These are phyloP conservation scores for Ceratocystis diversiconidia DNA, from an alignment of 2,329 filamentous ascomycete genomes.

Conservation along the genomic window DNA sequence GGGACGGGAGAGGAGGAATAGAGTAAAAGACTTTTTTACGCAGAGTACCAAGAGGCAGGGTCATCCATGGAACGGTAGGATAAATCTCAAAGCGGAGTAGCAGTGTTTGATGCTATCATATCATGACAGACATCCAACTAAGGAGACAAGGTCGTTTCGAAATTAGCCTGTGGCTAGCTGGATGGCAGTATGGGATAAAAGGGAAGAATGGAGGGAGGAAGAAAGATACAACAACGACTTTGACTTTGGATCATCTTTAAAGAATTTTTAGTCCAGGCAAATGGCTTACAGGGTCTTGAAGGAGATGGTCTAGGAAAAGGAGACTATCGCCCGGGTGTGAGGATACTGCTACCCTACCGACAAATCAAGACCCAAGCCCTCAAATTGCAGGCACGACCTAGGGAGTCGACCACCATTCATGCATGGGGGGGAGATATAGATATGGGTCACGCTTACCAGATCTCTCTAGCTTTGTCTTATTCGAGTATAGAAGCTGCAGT, in stretches of 20 bases:
- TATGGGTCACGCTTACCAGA: neutral
- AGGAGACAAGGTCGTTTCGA: neutral
- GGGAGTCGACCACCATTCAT: neutral
- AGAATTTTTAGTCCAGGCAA: neutral
- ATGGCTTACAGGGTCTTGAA: neutral
- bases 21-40: neutral
- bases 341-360: neutral
- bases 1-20: neutral
- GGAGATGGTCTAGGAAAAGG: neutral
- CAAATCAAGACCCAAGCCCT: neutral
- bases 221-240: neutral
- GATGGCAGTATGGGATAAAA: neutral
- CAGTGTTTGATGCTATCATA: neutral
- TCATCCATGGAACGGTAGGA: neutral
- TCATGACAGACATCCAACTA: neutral
- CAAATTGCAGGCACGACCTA: neutral
- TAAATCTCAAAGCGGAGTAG: neutral
- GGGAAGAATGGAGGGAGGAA: neutral
- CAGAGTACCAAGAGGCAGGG: neutral
- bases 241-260: neutral
- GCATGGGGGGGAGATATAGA: neutral
- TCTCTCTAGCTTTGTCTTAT: neutral
- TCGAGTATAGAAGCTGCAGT: neutral
- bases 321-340: neutral
- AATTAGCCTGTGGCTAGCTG: neutral